A percentile compares a stretch with the other conserved stretches of the same genome.
Conservation (phyloP, 2,329 filamentous ascomycete genomes). For the Trichoderma asperellum region DNA sequence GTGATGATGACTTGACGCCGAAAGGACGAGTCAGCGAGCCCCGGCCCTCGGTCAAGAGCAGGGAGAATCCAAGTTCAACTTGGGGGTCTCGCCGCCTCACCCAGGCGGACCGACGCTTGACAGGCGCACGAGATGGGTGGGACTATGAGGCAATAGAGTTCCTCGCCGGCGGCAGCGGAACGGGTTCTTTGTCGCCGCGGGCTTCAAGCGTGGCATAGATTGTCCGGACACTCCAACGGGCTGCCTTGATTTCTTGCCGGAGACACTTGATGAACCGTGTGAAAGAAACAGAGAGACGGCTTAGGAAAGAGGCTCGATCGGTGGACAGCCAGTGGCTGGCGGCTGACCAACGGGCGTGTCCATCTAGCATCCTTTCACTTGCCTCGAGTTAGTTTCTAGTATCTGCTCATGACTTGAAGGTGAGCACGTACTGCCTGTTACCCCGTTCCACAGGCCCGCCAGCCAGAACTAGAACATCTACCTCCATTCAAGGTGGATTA, state of each 20-base stretch:
- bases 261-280: background rate
- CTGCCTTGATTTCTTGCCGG: background rate
- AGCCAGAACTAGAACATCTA: background rate
- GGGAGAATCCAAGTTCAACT: constrained; percentile 12
- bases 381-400: constrained; percentile 17
- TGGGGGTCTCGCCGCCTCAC: constrained; percentile 24
- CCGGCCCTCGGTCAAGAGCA: constrained; percentile 22
- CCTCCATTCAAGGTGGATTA: constrained; percentile 8
- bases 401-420: constrained; percentile 8
- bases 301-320: background rate
- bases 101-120: constrained; percentile 26
- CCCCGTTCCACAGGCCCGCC: constrained; percentile 20
- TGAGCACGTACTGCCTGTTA: constrained; percentile 20
- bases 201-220: constrained; percentile 15
- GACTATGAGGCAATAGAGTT: constrained; percentile 24
- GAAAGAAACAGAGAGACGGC: background rate
- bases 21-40: constrained; percentile 15
- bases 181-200: constrained; percentile 23
- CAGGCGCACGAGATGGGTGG: constrained; percentile 26
- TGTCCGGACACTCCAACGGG: background rate
- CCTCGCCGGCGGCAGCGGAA: constrained; percentile 22
- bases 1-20: constrained; percentile 20
- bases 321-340: constrained; percentile 5
- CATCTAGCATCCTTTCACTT: background rate
- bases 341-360: constrained; percentile 18